These are phyloP conservation scores for Elymus sibiricus DNA, from an alignment of 176 grass and related monocot genomes.

Conservation along the genomic window DNA sequence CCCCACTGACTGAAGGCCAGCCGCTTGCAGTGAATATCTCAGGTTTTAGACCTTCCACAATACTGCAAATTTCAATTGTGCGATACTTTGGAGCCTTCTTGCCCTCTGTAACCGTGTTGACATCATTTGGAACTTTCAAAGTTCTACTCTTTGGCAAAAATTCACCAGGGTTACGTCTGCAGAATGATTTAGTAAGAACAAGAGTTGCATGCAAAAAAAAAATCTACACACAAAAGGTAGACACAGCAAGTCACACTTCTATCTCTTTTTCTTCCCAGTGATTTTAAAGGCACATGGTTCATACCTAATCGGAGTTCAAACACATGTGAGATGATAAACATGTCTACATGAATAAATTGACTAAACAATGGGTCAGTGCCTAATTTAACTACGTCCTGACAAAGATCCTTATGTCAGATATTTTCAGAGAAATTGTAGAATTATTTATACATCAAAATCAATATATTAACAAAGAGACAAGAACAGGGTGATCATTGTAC, in stretches of 20 bases:
- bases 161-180: constrained; percentile 58
- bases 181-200: constrained; percentile 16
- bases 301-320: not conserved
- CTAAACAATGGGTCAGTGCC: not conserved
- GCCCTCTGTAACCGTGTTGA: constrained; percentile 28
- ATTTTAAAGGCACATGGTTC: not conserved
- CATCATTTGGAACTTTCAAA: constrained; percentile 75
- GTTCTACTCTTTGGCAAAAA: constrained; percentile 53
- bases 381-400: not conserved
- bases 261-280: not conserved
- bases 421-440: not conserved
- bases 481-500: constrained; percentile 29
- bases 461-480: not conserved
- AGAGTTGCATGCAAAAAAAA: constrained; percentile 9
- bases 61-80: constrained; percentile 55
- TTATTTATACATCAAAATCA: not conserved
- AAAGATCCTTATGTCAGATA: constrained; percentile 2
- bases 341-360: not conserved
- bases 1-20: constrained; percentile 79
- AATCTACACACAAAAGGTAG: constrained; percentile 9
- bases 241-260: not conserved
- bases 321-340: not conserved
- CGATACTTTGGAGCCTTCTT: constrained; percentile 70
- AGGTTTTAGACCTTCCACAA: constrained; percentile 61
- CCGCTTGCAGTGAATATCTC: constrained; percentile 70